phyloP scores from a whole-genome alignment of 768 basidiomycete species.

The Gloeopeniophorella convolvens region DNA sequence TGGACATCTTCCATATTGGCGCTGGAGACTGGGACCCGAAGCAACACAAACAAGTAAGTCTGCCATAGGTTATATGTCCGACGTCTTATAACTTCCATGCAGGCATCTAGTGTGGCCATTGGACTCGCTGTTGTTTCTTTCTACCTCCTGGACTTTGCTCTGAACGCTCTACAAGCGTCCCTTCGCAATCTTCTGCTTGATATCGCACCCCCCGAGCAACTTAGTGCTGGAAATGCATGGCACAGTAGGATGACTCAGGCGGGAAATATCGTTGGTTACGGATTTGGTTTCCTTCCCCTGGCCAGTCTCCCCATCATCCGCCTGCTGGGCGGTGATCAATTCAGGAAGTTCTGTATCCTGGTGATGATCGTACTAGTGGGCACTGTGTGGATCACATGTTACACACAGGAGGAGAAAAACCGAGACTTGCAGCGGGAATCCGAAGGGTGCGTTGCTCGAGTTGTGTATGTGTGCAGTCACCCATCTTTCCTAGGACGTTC shows the following conservation, averaged over 20 bases:
- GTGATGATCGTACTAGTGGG: slow-evolving; percentile 69
- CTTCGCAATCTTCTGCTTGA: slow-evolving; percentile 92
- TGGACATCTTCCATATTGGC: slow-evolving; percentile 70
- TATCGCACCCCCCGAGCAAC: slow-evolving; percentile 79
- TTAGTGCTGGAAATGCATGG: slow-evolving; percentile 96
- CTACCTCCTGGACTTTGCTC: slow-evolving; percentile 93
- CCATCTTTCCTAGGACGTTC: slow-evolving; percentile 42
- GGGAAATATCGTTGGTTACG: slow-evolving; percentile 95
- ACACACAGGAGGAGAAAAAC: slow-evolving; percentile 74
- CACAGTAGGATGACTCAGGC: slow-evolving; percentile 93
- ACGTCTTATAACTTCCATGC: no score
- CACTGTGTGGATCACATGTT: slow-evolving; percentile 88
- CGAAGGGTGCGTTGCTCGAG: slow-evolving; percentile 23
- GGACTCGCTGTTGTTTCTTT: slow-evolving; percentile 84
- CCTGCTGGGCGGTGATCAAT: slow-evolving; percentile 85
- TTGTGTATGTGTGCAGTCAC: slow-evolving; percentile 12
- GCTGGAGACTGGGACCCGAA: slow-evolving; percentile 85
- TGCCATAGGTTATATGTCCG: no score
- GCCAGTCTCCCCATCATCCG: slow-evolving; percentile 68
- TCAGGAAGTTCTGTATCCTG: slow-evolving; percentile 91
- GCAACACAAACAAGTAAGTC: slow-evolving; percentile 49
- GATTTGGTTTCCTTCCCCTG: slow-evolving; percentile 89
- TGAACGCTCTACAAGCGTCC: slow-evolving; percentile 92
- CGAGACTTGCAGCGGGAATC: slow-evolving; percentile 39
- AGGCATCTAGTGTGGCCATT: slow-evolving; percentile 72